Evolutionary conservation across 2,329 filamentous ascomycete species (phyloP).

Genomic region (Pestalotiopsis sp.): DNA sequence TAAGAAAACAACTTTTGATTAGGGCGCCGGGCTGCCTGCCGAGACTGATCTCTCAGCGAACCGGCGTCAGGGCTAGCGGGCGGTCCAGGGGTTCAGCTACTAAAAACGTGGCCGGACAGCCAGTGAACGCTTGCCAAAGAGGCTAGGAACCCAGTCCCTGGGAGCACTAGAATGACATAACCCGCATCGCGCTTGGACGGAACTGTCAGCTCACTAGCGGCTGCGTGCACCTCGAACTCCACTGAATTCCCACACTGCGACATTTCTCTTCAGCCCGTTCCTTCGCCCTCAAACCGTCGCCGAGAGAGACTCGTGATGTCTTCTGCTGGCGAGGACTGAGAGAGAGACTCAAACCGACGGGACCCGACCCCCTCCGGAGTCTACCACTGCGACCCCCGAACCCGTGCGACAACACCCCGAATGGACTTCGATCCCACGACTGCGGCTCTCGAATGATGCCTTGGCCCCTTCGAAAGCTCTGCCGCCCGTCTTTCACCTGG

Average conservation of each 20-base stretch:
- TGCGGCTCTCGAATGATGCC: not conserved
- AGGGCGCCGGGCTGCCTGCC: not conserved
- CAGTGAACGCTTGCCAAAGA: not conserved
- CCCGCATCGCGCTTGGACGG: constrained; percentile 5
- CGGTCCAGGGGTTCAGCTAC: not conserved
- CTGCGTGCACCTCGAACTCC: constrained; percentile 2
- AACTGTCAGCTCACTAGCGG: constrained; percentile 9
- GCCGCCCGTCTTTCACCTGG: not conserved
- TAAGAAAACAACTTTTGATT: not conserved
- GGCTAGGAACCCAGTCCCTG: not conserved
- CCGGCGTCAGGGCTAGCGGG: not conserved
- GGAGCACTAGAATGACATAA: constrained; percentile 4
- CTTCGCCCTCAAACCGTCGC: not conserved
- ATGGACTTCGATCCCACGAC: not conserved
- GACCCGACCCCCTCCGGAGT: not conserved
- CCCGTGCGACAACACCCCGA: not conserved
- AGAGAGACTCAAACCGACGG: not conserved
- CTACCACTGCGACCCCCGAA: not conserved
- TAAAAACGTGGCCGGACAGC: not conserved
- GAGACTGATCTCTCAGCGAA: not conserved
- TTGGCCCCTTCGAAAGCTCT: not conserved
- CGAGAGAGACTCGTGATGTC: not conserved
- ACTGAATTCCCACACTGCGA: constrained; percentile 7
- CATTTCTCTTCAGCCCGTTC: constrained; percentile 2
- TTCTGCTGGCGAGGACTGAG: not conserved